These are phyloP conservation scores for Xylariaceae sp. DNA, from an alignment of 2,329 filamentous ascomycete species.

Conservation along the genomic window DNA sequence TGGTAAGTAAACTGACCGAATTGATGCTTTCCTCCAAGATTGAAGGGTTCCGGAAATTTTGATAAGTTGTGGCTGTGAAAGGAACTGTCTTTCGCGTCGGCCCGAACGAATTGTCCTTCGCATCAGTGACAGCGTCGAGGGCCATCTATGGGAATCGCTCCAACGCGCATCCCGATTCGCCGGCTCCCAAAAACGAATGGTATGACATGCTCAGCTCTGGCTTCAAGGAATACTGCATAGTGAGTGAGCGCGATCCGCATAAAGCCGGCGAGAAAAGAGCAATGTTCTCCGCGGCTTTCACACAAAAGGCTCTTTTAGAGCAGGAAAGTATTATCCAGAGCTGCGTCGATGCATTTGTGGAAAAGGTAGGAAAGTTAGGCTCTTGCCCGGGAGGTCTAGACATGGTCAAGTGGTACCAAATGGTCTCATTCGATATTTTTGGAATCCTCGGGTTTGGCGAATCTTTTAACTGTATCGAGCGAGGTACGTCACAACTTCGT, in stretches of 20 bases:
- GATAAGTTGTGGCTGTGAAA: background rate
- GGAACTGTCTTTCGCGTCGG: background rate
- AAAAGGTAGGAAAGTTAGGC: background rate
- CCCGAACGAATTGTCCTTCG: background rate
- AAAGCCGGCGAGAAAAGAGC: background rate
- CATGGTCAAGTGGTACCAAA: slow-evolving; percentile 7
- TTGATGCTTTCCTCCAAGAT: too few relatives aligned
- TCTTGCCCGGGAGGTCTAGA: background rate
- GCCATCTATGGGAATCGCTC: background rate
- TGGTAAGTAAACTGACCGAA: background rate
- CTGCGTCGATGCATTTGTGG: background rate
- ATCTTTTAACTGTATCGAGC: slow-evolving; percentile 3
- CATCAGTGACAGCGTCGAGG: background rate
- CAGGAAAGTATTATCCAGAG: slow-evolving; percentile 7
- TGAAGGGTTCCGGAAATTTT: too few relatives aligned
- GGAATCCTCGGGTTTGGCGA: slow-evolving; percentile 12
- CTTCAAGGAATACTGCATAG: background rate
- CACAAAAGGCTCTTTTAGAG: background rate
- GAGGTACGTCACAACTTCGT: background rate
- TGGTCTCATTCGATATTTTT: slow-evolving; percentile 8
- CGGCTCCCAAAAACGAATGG: background rate
- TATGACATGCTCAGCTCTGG: background rate
- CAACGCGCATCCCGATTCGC: too few relatives aligned
- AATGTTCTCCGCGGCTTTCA: slow-evolving; percentile 1
- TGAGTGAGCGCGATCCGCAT: background rate